phyloP scores from a whole-genome alignment of 805 yeast species.

The Metschnikowia proteae region DNA sequence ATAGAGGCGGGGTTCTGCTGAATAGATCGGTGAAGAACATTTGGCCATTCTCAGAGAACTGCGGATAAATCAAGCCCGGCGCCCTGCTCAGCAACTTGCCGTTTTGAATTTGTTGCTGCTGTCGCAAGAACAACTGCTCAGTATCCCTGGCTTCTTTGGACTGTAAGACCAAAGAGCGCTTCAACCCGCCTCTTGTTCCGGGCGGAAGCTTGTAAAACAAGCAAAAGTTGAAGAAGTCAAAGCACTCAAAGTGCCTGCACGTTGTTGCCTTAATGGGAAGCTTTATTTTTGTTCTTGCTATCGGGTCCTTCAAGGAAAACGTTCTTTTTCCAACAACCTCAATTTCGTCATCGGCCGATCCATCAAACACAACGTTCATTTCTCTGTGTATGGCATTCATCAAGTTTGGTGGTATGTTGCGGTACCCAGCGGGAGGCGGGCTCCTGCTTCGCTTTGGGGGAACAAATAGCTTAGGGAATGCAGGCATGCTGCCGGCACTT shows the following conservation, averaged over 20 bases:
- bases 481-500: background rate
- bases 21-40: slow-evolving; percentile 17
- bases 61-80: slow-evolving; percentile 14
- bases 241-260: slow-evolving; percentile 43
- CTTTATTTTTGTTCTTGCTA: slow-evolving; percentile 34
- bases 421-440: slow-evolving; percentile 20
- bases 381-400: slow-evolving; percentile 28
- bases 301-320: slow-evolving; percentile 39
- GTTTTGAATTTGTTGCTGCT: slow-evolving; percentile 13
- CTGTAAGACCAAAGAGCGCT: slow-evolving; percentile 26
- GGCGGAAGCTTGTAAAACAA: slow-evolving; percentile 33
- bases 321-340: slow-evolving; percentile 35
- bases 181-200: slow-evolving; percentile 22
- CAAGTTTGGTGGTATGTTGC: slow-evolving; percentile 28
- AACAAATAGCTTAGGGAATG: slow-evolving; percentile 9
- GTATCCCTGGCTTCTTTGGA: slow-evolving; percentile 21
- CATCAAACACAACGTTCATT: slow-evolving; percentile 21
- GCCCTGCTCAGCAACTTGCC: slow-evolving; percentile 10
- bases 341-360: slow-evolving; percentile 23
- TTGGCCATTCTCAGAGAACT: slow-evolving; percentile 19
- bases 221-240: slow-evolving; percentile 42
- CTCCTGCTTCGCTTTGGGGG: slow-evolving; percentile 7
- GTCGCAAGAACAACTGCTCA: slow-evolving; percentile 13
- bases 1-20: slow-evolving; percentile 24
- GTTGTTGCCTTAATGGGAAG: slow-evolving; percentile 37